Percentiles rank a stretch among this genome's conserved stretches.
Conservation (phyloP, 139 green algal genomes). For the Haematococcus sp. region DNA sequence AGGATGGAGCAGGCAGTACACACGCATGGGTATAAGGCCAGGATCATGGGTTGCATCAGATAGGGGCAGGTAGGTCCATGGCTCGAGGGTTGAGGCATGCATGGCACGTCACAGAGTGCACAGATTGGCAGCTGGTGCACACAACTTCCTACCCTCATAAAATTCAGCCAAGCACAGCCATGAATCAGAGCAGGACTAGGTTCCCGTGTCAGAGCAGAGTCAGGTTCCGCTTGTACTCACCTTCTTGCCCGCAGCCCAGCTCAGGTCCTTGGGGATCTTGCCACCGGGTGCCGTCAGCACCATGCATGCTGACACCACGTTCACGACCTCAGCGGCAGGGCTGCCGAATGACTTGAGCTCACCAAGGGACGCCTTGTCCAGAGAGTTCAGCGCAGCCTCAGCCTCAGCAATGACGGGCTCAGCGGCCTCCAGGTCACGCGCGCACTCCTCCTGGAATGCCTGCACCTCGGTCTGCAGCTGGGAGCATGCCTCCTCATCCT, state of each 20-base stretch:
- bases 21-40: too few relatives aligned
- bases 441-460: constrained; percentile 84
- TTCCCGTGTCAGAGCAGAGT: too few relatives aligned
- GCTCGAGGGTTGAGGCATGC: too few relatives aligned
- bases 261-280: constrained; percentile 85
- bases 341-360: constrained; percentile 92
- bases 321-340: constrained; percentile 78
- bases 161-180: too few relatives aligned
- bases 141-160: too few relatives aligned
- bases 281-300: constrained; percentile 76
- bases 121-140: too few relatives aligned
- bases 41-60: too few relatives aligned
- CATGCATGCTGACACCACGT: constrained; percentile 81
- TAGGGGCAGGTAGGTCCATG: too few relatives aligned
- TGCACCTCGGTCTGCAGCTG: constrained; percentile 64
- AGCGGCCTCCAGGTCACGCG: constrained; percentile 64
- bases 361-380: constrained; percentile 84
- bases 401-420: constrained; percentile 87
- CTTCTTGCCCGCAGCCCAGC: constrained; percentile 66
- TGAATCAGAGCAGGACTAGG: too few relatives aligned
- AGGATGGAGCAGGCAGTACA: too few relatives aligned
- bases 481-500: constrained; percentile 62
- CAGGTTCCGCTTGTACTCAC: too few relatives aligned
- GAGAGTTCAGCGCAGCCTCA: constrained; percentile 83
- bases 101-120: too few relatives aligned